Conservation (phyloP, 108 stramenopile genomes). For the Nitzschia inconspicua region DNA sequence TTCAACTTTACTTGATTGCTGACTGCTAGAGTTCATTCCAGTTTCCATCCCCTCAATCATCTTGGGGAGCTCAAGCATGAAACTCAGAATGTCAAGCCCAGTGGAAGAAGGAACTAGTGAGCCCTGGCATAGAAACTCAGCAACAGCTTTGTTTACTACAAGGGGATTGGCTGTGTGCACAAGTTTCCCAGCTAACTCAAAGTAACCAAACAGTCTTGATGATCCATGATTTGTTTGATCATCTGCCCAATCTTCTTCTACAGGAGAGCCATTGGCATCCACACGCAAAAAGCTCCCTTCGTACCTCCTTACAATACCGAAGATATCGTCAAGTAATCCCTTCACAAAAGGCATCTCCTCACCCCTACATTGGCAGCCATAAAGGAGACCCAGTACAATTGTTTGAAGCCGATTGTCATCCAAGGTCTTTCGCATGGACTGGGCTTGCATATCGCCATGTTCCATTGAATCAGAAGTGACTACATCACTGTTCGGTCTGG, state of each 20-base stretch:
- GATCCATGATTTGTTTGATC: constrained; percentile 19
- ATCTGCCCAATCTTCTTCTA: too few species aligned
- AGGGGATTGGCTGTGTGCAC: constrained; percentile 39
- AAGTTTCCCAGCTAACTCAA: constrained; percentile 49
- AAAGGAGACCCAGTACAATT: constrained; percentile 37
- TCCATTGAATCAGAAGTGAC: background rate
- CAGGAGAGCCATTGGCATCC: constrained; percentile 62
- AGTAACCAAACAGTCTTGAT: constrained; percentile 62
- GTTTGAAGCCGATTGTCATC: constrained; percentile 21
- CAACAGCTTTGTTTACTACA: constrained; percentile 47
- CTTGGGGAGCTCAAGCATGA: constrained; percentile 25
- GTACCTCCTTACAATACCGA: constrained; percentile 40
- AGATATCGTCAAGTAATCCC: constrained; percentile 48
- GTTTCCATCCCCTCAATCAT: background rate
- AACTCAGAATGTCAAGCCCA: constrained; percentile 30
- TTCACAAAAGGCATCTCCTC: constrained; percentile 38
- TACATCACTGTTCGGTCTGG: constrained; percentile 4
- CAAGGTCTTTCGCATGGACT: background rate
- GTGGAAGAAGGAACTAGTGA: background rate
- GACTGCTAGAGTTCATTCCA: background rate
- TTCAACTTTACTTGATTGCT: background rate
- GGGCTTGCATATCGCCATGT: constrained; percentile 6
- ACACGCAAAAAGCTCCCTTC: constrained; percentile 38
- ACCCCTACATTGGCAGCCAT: constrained; percentile 39
- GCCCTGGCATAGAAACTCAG: constrained; percentile 40